These are phyloP conservation scores for Fusarium proliferatum DNA, from an alignment of 2,329 filamentous ascomycete genomes.

Conservation along the genomic window DNA sequence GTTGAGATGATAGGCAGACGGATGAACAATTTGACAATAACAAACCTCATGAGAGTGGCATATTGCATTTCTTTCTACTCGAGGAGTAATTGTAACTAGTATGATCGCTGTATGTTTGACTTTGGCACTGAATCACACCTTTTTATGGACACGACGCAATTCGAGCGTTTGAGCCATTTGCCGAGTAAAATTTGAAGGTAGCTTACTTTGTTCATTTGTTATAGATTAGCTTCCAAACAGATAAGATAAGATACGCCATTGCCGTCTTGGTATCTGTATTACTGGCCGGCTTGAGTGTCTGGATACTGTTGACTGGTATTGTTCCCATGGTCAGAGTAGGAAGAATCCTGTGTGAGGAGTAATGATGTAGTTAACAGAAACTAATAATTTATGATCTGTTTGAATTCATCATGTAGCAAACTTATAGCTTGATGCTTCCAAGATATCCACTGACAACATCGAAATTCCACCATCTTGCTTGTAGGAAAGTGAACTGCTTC, in stretches of 20 bases:
- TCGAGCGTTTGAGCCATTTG: too few species aligned
- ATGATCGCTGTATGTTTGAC: neutral
- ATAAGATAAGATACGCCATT: neutral
- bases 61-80: neutral
- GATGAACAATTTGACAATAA: neutral
- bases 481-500: neutral
- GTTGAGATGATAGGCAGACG: neutral
- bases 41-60: neutral
- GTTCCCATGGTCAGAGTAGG: neutral
- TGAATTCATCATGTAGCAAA: neutral
- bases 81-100: neutral
- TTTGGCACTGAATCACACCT: neutral
- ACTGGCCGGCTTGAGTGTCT: neutral
- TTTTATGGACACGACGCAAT: neutral
- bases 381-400: neutral
- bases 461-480: neutral
- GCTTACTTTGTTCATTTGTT: neutral
- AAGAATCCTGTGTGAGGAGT: neutral
- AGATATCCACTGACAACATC: neutral
- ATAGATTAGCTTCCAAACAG: neutral
- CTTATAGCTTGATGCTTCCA: too few species aligned
- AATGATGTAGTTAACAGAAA: fast-evolving
- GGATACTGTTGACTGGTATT: neutral
- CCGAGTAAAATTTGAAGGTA: neutral
- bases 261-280: neutral